These are phyloP conservation scores for Penicillium occitanis DNA, from an alignment of 2,329 filamentous ascomycete genomes.

Conservation along the genomic window DNA sequence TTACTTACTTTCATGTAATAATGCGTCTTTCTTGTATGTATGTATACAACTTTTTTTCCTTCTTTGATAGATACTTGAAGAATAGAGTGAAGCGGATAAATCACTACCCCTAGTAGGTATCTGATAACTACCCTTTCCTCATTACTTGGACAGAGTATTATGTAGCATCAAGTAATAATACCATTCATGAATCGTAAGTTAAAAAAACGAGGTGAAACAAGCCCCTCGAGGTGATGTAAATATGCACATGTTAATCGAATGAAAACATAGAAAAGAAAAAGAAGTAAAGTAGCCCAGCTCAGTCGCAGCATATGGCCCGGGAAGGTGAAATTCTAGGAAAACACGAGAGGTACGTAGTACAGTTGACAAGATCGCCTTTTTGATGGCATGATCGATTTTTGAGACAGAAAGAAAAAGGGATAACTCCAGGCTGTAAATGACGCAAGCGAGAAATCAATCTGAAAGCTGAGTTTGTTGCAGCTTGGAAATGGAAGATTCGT, in stretches of 20 bases:
- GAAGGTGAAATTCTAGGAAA: background rate
- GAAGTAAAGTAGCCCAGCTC: background rate
- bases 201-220: background rate
- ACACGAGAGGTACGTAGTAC: background rate
- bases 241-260: conserved; percentile 17
- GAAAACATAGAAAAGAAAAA: background rate
- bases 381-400: conserved; percentile 5
- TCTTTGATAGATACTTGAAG: background rate
- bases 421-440: conserved; percentile 13
- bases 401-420: background rate
- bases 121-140: background rate
- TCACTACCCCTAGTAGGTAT: no score
- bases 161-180: background rate
- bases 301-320: background rate
- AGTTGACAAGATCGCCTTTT: conserved; percentile 1
- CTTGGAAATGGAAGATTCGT: background rate
- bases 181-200: conserved; percentile 9
- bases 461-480: conserved; percentile 4
- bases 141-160: no score
- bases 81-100: background rate
- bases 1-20: background rate
- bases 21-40: background rate
- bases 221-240: background rate
- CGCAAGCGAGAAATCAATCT: conserved; percentile 9
- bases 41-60: background rate